Base-by-base conservation (phyloP, 2,329 filamentous ascomycete species). In the Alternaria sp. region DNA sequence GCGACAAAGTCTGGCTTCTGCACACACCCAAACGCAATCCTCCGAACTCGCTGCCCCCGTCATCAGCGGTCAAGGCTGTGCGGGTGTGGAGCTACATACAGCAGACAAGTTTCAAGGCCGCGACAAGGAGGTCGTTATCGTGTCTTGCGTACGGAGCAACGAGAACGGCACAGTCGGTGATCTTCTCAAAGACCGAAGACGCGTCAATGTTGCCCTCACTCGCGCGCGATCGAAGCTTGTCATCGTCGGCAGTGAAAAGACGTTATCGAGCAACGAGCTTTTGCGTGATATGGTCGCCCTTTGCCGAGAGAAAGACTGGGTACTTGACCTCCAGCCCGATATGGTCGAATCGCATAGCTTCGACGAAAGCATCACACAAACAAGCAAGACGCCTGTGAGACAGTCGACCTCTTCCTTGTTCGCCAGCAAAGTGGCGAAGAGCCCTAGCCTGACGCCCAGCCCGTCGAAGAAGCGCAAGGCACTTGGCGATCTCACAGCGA, bases 31-130 rank as follows among this genome's bases (percentile, higher is more conserved):
- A 67, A 80, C 70, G 50, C 81, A 71, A 47, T 81, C 84, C 0
- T 81, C 84, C 0, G 87, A 87, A 32, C 70, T 70, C 45, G 68
- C 68, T 3, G 68, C 71, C 4, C 59, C 70, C 21, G 57, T 49
- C 1, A 63, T 62, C 12, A 65, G 52, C 15, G 61, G 67, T n/a
- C 60, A 68, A 17, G 63, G 62, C 2, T 62, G 63, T 10, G 65
- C 73, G 7, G 72, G 65, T n/a, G 89, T 99, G 2, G 96, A 99
- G 80, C 93, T 98, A 86, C 93, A 99, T 80, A 98, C 96, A 0
- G 94, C 96, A 4, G 96, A 99, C 81, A 93, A 95, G 47, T 99
- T 97, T 80, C 96, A 99, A 78, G 96, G 96, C 7, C 88, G 96
- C 10, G 96, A 99, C 81, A 99, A 99, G 77, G 93, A 97, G 75